phyloP scores from a whole-genome alignment of 108 stramenopile genomes.

The Schizochytrium sp. region DNA sequence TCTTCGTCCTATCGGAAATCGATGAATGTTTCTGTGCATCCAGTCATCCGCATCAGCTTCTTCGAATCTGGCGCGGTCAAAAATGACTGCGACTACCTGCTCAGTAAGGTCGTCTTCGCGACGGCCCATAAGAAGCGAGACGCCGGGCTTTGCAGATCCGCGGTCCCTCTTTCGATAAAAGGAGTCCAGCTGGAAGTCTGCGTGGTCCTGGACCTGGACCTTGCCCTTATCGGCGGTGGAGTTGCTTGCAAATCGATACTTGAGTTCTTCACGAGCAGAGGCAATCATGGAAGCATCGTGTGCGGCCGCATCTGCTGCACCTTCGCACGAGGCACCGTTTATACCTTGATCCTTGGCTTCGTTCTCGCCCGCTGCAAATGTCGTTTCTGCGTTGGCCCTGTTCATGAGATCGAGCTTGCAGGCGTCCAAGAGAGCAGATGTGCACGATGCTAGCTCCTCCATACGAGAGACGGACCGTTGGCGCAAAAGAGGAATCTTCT shows the following conservation, averaged over 20 bases:
- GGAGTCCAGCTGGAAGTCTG: background rate
- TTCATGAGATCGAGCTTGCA: background rate
- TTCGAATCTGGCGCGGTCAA: background rate
- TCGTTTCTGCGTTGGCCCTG: background rate
- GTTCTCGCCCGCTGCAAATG: background rate
- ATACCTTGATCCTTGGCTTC: background rate
- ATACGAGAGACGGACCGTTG: background rate
- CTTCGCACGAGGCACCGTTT: too few species aligned
- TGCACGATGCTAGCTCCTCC: background rate
- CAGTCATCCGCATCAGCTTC: background rate
- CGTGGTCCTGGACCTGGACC: background rate
- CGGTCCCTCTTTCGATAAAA: background rate
- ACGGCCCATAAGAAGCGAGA: background rate
- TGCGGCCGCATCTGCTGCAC: too few species aligned
- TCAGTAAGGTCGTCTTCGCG: constrained; percentile 2
- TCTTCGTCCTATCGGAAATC: background rate
- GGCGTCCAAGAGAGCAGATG: background rate
- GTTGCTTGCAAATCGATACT: background rate
- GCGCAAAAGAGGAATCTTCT: background rate
- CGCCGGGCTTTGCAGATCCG: background rate
- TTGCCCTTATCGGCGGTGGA: background rate
- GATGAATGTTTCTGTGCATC: background rate
- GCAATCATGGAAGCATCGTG: too few species aligned
- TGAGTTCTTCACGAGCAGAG: background rate
- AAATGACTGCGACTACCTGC: background rate